Conservation (phyloP, 208 protist species). For the Plasmodiophora brassicae region DNA sequence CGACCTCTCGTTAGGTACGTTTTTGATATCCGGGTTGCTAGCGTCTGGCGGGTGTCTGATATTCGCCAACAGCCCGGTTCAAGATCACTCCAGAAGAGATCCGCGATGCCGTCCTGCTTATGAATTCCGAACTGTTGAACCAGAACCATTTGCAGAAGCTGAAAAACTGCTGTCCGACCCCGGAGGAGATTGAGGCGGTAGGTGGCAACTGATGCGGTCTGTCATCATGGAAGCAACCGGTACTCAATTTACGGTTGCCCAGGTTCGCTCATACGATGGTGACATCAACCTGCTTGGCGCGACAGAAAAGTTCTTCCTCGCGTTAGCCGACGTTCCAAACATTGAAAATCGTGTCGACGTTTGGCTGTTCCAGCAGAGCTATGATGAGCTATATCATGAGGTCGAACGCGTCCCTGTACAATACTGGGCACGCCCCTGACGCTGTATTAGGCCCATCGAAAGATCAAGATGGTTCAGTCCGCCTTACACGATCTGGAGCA, state of each 20-base stretch:
- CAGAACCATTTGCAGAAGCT: slow-evolving; percentile 30
- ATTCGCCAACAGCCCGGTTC: background rate
- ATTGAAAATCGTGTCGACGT: slow-evolving; percentile 7
- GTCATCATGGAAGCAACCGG: background rate
- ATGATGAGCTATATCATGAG: background rate
- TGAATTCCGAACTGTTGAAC: slow-evolving; percentile 11
- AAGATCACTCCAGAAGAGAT: background rate
- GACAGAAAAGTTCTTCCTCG: slow-evolving; percentile 24
- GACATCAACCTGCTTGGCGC: background rate
- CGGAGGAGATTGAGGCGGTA: slow-evolving; percentile 18
- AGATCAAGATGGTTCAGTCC: background rate
- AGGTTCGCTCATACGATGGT: slow-evolving; percentile 26
- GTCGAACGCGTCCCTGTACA: background rate
- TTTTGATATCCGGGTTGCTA: background rate
- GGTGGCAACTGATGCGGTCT: background rate
- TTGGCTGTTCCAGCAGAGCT: slow-evolving; percentile 29
- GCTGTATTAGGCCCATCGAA: background rate
- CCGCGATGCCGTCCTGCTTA: background rate
- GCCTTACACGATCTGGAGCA: background rate
- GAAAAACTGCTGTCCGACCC: background rate
- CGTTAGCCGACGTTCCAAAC: background rate
- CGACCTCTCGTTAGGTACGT: slow-evolving; percentile 1
- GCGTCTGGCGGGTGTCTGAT: background rate
- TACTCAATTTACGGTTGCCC: background rate
- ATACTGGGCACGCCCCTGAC: background rate